phyloP scores from a whole-genome alignment of 371 early-diverging fungal species.

The Actinomortierella ambigua region DNA sequence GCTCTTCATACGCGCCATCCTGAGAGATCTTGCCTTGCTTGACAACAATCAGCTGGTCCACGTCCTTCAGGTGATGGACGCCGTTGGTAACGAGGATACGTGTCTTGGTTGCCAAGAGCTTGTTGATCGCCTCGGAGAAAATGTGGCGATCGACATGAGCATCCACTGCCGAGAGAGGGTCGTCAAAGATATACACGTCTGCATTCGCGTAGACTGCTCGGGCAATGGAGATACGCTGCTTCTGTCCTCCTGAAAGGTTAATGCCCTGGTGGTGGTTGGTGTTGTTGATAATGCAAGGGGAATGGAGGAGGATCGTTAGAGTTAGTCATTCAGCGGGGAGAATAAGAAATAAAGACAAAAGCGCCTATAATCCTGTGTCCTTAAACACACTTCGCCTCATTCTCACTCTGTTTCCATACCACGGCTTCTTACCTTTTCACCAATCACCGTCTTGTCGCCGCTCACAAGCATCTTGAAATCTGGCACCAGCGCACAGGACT shows the following conservation, averaged over 20 bases:
- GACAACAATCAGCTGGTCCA: conserved; percentile 53
- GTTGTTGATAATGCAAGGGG: too few relatives aligned
- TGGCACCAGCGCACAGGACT: conserved; percentile 69
- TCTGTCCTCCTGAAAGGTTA: conserved; percentile 53
- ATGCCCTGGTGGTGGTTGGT: conserved; percentile 28
- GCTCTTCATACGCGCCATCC: conserved; percentile 48
- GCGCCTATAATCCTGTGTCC: too few relatives aligned
- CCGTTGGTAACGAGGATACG: conserved; percentile 68
- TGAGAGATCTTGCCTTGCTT: conserved; percentile 52
- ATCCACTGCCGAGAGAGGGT: conserved; percentile 80
- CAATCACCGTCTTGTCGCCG: conserved; percentile 89
- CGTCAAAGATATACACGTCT: conserved; percentile 57
- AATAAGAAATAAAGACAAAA: too few relatives aligned
- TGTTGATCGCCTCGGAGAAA: conserved; percentile 46
- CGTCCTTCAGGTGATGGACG: conserved; percentile 52
- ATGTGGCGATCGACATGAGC: conserved; percentile 57
- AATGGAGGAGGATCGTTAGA: too few relatives aligned
- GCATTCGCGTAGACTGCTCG: conserved; percentile 40
- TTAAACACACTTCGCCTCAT: too few relatives aligned
- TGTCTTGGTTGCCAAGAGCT: conserved; percentile 56
- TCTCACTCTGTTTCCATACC: too few relatives aligned
- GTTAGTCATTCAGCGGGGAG: too few relatives aligned
- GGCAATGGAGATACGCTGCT: conserved; percentile 52
- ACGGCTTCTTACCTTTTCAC: conserved; percentile 74
- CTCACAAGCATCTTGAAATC: conserved; percentile 79